Evolutionary conservation across 768 basidiomycete genomes (phyloP), one percentile per base, ranked within the genome.

Genomic region (Tricholoma hemisulphureum): DNA sequence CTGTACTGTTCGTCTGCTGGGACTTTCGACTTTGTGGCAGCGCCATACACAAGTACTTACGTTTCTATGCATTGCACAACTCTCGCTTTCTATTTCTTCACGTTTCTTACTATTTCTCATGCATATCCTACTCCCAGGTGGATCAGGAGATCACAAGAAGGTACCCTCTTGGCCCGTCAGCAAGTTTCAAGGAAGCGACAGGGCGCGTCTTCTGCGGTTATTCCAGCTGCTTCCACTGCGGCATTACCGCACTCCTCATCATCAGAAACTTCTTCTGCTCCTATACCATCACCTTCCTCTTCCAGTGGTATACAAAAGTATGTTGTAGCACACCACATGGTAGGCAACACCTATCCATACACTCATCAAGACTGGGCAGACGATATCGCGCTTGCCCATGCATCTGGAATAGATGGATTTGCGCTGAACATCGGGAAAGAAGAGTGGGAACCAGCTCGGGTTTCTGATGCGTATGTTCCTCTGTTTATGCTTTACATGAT

Each of bases 351-450:
- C 3, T 87, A 83, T 69, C 81, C 85, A 2, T 89, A 87, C 68
- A 82, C 69, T 6, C 55, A 73, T 14, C 62, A 75, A 57, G 77
- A 80, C 55, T 81, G 80, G 79, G 58, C 59, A 68, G 69, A 80
- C 51, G 80, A 89, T 63, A 82, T 89, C 21, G 26, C 61, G 3
- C 77, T 84, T 14, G 89, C 89, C 0, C 72, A 81, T 56, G 67
- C 76, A 5, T 79, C 76, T 56, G 85, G 85, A 14, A 81, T 89
- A 61, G 87, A 89, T 58, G 87, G 77, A 1, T 89, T 88, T 68
- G 86, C 87, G 1, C 76, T 93, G 55, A 91, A 91, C 65, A 77
- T 87, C 45, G 90, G 90, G 21, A 64, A 62, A 0, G 87, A 89
- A 63, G 60, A 68, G 39, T 91, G 87, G 87, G 81, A 90, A 63